phyloP scores from a whole-genome alignment of 208 protist genomes.

The Trypanosoma melophagium region DNA sequence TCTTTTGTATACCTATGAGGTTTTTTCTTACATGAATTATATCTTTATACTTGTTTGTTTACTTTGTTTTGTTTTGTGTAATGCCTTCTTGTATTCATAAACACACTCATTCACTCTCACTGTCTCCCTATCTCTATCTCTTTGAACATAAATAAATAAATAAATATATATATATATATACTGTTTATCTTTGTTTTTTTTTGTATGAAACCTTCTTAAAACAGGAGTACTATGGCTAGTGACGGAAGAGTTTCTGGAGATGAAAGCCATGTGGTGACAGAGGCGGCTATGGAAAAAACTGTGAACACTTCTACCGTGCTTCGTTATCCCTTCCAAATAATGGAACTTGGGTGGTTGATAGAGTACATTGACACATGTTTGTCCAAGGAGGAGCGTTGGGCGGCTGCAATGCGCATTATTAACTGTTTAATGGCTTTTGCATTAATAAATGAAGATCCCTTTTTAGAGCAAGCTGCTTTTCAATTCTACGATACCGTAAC shows the following conservation, averaged over 20 bases:
- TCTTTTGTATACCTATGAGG: too few relatives aligned
- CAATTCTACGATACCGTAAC: slow-evolving; percentile 37
- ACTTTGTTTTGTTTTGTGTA: too few relatives aligned
- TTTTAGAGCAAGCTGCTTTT: slow-evolving; percentile 60
- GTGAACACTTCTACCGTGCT: slow-evolving; percentile 57
- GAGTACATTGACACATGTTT: slow-evolving; percentile 56
- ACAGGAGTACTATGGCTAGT: slow-evolving; percentile 4
- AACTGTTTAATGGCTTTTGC: slow-evolving; percentile 74
- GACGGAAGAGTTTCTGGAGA: slow-evolving; percentile 3
- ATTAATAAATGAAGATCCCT: slow-evolving; percentile 73
- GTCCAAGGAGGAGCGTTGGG: slow-evolving; percentile 34
- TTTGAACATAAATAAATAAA: slow-evolving; percentile 7
- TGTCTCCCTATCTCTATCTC: too few relatives aligned
- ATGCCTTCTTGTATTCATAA: too few relatives aligned
- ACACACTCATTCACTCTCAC: too few relatives aligned
- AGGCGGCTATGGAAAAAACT: slow-evolving; percentile 10
- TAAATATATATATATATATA: slow-evolving; percentile 16
- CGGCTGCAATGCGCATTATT: slow-evolving; percentile 51
- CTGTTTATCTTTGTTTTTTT: slow-evolving; percentile 9
- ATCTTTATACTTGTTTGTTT: too few relatives aligned
- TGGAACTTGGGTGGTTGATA: slow-evolving; percentile 64
- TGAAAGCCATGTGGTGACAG: slow-evolving; percentile 19
- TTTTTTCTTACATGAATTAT: too few relatives aligned
- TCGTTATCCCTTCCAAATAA: slow-evolving; percentile 65
- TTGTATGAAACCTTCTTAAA: not conserved